Percentiles rank a stretch among this genome's conserved stretches.
These are phyloP conservation scores for Camptophora hylomeconis DNA, from an alignment of 2,329 filamentous ascomycete genomes.

Conservation along the genomic window DNA sequence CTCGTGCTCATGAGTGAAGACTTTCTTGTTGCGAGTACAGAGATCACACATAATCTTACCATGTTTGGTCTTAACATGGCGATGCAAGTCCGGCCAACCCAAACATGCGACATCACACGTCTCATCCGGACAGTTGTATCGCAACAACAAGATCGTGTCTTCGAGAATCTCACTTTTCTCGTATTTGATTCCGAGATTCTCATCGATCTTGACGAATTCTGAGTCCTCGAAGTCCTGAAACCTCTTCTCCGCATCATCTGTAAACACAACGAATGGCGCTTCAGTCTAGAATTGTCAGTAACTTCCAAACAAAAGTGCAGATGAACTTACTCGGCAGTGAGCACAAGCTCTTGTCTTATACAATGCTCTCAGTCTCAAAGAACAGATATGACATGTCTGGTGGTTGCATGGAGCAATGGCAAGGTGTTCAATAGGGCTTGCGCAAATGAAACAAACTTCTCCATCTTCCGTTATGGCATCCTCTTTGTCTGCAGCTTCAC, in stretches of 20 bases:
- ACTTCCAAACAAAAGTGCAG: background rate
- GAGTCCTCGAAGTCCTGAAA: conserved; percentile 67
- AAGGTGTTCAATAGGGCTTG: conserved; percentile 74
- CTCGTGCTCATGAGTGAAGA: conserved; percentile 96
- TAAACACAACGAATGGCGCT: conserved; percentile 69
- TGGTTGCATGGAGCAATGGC: conserved; percentile 92
- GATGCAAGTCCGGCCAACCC: conserved; percentile 64
- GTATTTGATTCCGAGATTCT: conserved; percentile 83
- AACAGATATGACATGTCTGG: conserved; percentile 91
- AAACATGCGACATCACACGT: conserved; percentile 76
- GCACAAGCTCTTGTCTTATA: conserved; percentile 96
- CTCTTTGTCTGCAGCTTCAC: conserved; percentile 4
- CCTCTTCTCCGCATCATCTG: conserved; percentile 65
- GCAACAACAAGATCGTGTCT: conserved; percentile 73
- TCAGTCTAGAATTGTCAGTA: conserved; percentile 24
- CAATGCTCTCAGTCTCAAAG: conserved; percentile 75
- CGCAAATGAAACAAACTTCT: conserved; percentile 96
- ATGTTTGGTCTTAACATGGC: conserved; percentile 71
- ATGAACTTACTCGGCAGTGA: conserved; percentile 66
- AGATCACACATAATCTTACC: conserved; percentile 64
- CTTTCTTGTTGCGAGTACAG: conserved; percentile 88
- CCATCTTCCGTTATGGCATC: conserved; percentile 40
- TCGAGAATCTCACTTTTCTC: conserved; percentile 79
- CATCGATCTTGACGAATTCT: conserved; percentile 68
- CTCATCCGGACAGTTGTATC: conserved; percentile 86